These are phyloP conservation scores for Pistacia vera DNA, from an alignment of 345 rosid species.

Conservation along the genomic window DNA sequence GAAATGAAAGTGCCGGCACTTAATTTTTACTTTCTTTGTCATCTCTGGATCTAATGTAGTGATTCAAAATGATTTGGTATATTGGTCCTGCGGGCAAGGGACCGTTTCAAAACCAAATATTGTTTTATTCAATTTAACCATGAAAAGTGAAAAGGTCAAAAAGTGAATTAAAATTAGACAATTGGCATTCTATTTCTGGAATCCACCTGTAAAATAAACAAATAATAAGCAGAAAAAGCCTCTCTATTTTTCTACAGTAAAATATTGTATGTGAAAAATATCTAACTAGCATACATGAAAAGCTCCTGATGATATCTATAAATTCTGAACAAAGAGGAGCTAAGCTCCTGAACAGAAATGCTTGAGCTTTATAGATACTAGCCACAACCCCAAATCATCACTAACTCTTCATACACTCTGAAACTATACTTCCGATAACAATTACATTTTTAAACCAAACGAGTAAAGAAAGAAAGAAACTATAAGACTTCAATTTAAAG, in stretches of 20 bases:
- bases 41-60: constrained; percentile 5
- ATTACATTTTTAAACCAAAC: constrained; percentile 15
- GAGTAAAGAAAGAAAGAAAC: not conserved
- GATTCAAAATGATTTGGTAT: not conserved
- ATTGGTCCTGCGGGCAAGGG: too few relatives aligned
- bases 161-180: too few relatives aligned
- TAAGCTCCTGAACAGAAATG: constrained; percentile 23
- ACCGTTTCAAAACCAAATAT: too few relatives aligned
- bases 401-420: constrained; percentile 40
- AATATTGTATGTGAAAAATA: constrained; percentile 7
- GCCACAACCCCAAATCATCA: constrained; percentile 27
- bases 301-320: constrained; percentile 23
- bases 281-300: constrained; percentile 34
- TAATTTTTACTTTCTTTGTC: not conserved
- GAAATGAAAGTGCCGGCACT: constrained; percentile 10
- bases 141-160: too few relatives aligned
- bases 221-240: not conserved
- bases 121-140: too few relatives aligned
- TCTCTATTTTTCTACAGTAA: constrained; percentile 22
- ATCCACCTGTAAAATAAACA: not conserved
- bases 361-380: constrained; percentile 18
- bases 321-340: constrained; percentile 25
- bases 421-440: constrained; percentile 31
- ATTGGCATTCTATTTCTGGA: too few relatives aligned
- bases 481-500: constrained; percentile 21